phyloP scores from a whole-genome alignment of 2,329 filamentous ascomycete species.

The Penicillium sp. region DNA sequence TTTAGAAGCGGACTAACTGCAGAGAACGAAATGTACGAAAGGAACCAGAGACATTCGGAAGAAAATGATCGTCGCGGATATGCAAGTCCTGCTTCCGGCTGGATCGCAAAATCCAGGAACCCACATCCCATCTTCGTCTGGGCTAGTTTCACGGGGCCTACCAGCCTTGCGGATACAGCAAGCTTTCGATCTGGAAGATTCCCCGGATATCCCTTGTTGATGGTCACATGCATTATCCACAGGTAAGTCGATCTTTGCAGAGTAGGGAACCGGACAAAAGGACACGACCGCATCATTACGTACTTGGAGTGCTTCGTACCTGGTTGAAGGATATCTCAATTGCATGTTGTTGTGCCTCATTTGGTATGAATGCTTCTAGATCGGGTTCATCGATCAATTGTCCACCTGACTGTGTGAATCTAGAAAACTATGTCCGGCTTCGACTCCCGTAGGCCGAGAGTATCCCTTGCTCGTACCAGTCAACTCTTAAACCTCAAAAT shows the following conservation, averaged over 20 bases:
- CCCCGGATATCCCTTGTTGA: slow-evolving; percentile 13
- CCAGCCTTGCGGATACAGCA: slow-evolving; percentile 6
- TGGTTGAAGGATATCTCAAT: not conserved
- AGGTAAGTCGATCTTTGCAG: slow-evolving; percentile 2
- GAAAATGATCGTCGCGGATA: slow-evolving; percentile 23
- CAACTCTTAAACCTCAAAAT: not conserved
- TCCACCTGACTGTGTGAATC: slow-evolving; percentile 21
- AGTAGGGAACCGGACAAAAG: slow-evolving; percentile 1
- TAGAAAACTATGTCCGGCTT: slow-evolving; percentile 19
- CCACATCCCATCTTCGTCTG: slow-evolving; percentile 13
- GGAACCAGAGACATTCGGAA: slow-evolving; percentile 1
- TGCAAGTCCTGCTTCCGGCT: slow-evolving; percentile 24
- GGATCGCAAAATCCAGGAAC: slow-evolving; percentile 13
- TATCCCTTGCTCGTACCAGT: slow-evolving; percentile 23
- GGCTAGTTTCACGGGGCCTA: slow-evolving; percentile 5
- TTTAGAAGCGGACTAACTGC: slow-evolving; percentile 6
- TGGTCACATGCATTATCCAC: slow-evolving; percentile 7
- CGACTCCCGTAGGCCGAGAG: slow-evolving; percentile 15
- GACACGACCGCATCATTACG: slow-evolving; percentile 2
- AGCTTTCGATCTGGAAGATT: slow-evolving; percentile 16
- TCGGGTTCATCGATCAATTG: slow-evolving; percentile 16
- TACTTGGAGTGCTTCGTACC: not conserved
- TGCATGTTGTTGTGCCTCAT: not conserved
- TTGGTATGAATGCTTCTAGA: slow-evolving; percentile 17
- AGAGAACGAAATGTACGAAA: not conserved